Evolutionary conservation across 2,329 filamentous ascomycete genomes (phyloP), one percentile per base, ranked within the genome.

Genomic region (Trichoderma simmonsii): DNA sequence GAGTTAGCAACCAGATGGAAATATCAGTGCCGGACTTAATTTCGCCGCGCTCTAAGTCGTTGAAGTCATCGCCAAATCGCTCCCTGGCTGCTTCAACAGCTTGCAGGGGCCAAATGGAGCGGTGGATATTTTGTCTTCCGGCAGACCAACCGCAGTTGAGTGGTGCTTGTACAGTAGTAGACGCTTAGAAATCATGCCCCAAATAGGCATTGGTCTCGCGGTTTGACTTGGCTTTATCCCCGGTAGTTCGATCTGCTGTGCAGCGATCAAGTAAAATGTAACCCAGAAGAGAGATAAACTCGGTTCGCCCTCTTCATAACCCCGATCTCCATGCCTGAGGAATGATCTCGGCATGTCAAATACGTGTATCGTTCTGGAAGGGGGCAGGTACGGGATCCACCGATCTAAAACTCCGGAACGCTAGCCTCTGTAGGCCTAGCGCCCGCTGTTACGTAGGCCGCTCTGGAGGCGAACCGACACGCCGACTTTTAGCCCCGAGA

Each of bases 361-460:
- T 34, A 34, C 30, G 57, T 34, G 57, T 21, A 26, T 30, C 59
- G 3, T 24, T 32, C 21, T 56, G 7, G 24, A 39, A 54, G 21
- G 21, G 9, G 32, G 48, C 32, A 36, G 34, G 18, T n/a, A 59
- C 64, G 34, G 43, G 21, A 43, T 18, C 63, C 43, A 36, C 12
- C 51, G 66, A 69, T 69, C 56, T 48, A 34, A 51, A 18, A 60
- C 66, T 69, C 66, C 66, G 66, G 66, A 69, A 69, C 54, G 66
- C 66, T 69, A 69, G 66, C 66, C 56, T 8, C 2, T 48, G 2
- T 26, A 24, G 26, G 56, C 18, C 56, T 69, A 69, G 66, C n/a
- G 4, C n/a, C 56, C 56, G 36, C 66, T 24, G 26, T 32, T 60
- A 32, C 54, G 36, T 43, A 18, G 51, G 3, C 65, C 65, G 6